These are phyloP conservation scores for Agaricus sinodeliciosus DNA, from an alignment of 768 basidiomycete species.

Conservation along the genomic window DNA sequence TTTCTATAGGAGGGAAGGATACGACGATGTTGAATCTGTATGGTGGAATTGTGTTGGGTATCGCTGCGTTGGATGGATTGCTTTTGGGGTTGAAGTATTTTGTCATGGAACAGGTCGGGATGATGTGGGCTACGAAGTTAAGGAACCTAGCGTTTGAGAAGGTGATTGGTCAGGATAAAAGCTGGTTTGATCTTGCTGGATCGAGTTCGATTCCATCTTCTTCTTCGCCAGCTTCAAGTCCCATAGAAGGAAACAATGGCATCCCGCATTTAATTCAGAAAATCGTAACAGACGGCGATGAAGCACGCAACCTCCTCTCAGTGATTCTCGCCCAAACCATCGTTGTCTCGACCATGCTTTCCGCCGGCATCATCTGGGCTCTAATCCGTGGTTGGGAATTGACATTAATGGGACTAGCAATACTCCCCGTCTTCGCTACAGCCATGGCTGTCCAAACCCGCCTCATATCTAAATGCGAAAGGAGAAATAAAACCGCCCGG, in stretches of 20 bases:
- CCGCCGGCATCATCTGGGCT: conserved; percentile 85
- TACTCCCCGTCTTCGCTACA: conserved; percentile 77
- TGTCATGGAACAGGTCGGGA: conserved; percentile 68
- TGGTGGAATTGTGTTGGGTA: conserved; percentile 63
- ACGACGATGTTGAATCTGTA: conserved; percentile 56
- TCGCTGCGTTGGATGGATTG: conserved; percentile 73
- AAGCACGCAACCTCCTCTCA: conserved; percentile 72
- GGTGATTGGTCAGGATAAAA: conserved; percentile 75
- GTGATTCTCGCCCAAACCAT: conserved; percentile 64
- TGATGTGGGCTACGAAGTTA: conserved; percentile 67
- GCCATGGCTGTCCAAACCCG: conserved; percentile 70
- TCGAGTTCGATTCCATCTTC: too few relatives aligned
- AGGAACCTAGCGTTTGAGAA: conserved; percentile 48
- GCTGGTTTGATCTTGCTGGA: conserved; percentile 65
- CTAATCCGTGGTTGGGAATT: conserved; percentile 86
- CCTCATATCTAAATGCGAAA: conserved; percentile 66
- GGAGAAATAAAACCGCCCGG: conserved; percentile 76
- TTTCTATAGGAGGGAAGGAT: conserved; percentile 65
- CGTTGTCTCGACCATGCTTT: conserved; percentile 76
- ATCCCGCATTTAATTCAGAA: conserved; percentile 61
- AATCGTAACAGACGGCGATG: conserved; percentile 86
- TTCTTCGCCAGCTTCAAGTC: too few relatives aligned
- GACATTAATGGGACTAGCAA: conserved; percentile 82
- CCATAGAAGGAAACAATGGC: conserved; percentile 38
- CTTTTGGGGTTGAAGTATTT: conserved; percentile 73